Percentiles rank a stretch among this genome's conserved stretches.
Evolutionary conservation across 2,329 filamentous ascomycete species (phyloP).

Genomic region (Calonectria hawksworthii): DNA sequence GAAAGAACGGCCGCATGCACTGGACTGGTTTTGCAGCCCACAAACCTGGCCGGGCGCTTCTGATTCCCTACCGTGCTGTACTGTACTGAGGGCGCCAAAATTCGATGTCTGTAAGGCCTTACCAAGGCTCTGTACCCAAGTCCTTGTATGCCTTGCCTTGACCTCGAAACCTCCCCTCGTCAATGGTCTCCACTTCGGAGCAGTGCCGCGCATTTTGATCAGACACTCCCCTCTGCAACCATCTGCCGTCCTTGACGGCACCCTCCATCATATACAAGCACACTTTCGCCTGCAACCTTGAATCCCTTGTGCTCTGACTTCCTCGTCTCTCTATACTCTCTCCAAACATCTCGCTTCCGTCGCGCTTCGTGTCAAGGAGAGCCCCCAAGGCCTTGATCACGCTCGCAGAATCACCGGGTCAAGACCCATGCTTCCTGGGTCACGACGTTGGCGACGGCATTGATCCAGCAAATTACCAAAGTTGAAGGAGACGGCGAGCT

Average conservation of each 20-base stretch:
- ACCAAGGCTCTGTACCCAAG: slow-evolving; percentile 47
- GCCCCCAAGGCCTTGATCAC: slow-evolving; percentile 28
- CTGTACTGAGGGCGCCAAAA: slow-evolving; percentile 46
- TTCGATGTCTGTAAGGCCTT: slow-evolving; percentile 43
- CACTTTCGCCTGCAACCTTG: slow-evolving; percentile 60
- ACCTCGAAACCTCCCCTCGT: slow-evolving; percentile 53
- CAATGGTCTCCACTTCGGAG: slow-evolving; percentile 58
- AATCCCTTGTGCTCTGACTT: slow-evolving; percentile 39
- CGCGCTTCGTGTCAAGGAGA: slow-evolving; percentile 33
- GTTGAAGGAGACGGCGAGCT: slow-evolving; percentile 41
- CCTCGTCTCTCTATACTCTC: slow-evolving; percentile 30
- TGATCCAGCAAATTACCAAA: slow-evolving; percentile 41
- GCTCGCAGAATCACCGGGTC: slow-evolving; percentile 22
- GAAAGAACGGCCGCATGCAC: slow-evolving; percentile 63
- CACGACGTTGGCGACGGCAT: slow-evolving; percentile 41
- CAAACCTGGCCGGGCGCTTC: slow-evolving; percentile 44
- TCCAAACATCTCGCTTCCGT: slow-evolving; percentile 30
- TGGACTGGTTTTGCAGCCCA: slow-evolving; percentile 47
- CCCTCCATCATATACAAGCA: slow-evolving; percentile 62
- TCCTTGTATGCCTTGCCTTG: slow-evolving; percentile 56
- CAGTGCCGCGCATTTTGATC: slow-evolving; percentile 64
- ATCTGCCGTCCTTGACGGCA: slow-evolving; percentile 59
- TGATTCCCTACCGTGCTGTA: slow-evolving; percentile 36
- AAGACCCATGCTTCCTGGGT: slow-evolving; percentile 40
- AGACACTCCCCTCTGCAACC: slow-evolving; percentile 64